These are phyloP conservation scores for Penicillium carneum DNA, from an alignment of 2,329 filamentous ascomycete genomes.

Conservation along the genomic window DNA sequence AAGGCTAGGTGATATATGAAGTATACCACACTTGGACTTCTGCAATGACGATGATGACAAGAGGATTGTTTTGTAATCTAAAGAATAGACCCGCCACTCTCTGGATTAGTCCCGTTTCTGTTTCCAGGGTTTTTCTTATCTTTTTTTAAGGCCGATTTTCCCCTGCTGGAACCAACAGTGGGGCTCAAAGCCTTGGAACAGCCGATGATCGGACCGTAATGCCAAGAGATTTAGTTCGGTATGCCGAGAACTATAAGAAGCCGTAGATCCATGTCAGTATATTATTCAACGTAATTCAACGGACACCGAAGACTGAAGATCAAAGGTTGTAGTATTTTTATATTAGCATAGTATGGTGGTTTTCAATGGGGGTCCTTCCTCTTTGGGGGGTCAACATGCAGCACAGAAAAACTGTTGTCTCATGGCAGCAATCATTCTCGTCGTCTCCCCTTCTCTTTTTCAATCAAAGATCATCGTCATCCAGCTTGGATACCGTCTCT, in stretches of 20 bases:
- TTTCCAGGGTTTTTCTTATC: neutral
- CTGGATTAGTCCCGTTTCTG: neutral
- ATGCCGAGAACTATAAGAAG: slow-evolving; percentile 16
- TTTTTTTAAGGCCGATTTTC: slow-evolving; percentile 20
- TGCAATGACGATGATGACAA: neutral
- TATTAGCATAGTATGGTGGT: neutral
- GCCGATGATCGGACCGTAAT: slow-evolving; percentile 36
- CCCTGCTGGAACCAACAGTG: slow-evolving; percentile 28
- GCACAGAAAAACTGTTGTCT: neutral
- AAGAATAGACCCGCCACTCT: neutral
- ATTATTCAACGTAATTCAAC: neutral
- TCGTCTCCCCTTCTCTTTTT: neutral
- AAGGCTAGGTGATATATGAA: neutral
- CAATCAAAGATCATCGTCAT: neutral
- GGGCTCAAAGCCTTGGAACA: slow-evolving; percentile 21
- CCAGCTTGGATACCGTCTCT: neutral
- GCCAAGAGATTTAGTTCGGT: slow-evolving; percentile 22
- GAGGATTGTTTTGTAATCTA: neutral
- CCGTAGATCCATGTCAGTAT: slow-evolving; percentile 7
- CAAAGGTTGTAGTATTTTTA: neutral
- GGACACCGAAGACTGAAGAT: too few species aligned
- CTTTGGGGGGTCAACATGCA: neutral
- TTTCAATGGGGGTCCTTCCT: neutral
- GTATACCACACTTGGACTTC: slow-evolving; percentile 2
- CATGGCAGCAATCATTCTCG: neutral